Percentiles rank a stretch among this genome's conserved stretches.
Evolutionary conservation across 2,329 filamentous ascomycete genomes (phyloP).

Genomic region (Fusarium siculi): DNA sequence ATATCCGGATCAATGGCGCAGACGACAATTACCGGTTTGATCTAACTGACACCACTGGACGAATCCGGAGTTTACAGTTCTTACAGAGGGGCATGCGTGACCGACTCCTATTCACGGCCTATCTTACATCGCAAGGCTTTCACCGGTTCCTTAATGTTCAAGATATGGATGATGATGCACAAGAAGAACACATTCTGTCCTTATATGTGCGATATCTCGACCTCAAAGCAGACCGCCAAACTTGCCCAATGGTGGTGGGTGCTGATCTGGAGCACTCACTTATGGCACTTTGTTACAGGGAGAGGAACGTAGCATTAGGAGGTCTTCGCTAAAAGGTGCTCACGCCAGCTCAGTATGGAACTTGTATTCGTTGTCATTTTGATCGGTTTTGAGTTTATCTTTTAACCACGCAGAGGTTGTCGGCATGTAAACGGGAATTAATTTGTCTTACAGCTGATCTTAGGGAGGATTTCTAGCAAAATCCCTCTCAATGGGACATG

Average conservation of each 20-base stretch:
- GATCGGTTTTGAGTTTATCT: too few species aligned
- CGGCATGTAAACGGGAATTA: too few species aligned
- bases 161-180: background rate
- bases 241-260: background rate
- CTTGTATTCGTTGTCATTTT: too few species aligned
- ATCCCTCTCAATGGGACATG: too few species aligned
- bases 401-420: too few species aligned
- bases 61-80: too few species aligned
- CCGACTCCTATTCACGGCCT: background rate
- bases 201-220: background rate
- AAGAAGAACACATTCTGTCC: background rate
- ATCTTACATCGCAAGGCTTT: background rate
- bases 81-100: background rate
- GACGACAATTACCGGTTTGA: background rate
- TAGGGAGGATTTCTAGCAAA: too few species aligned
- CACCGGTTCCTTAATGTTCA: background rate
- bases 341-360: too few species aligned
- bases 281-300: background rate
- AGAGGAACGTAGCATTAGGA: background rate
- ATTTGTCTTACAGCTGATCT: too few species aligned
- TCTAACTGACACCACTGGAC: too few species aligned
- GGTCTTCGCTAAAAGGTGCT: background rate
- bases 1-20: rapidly evolving
- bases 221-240: background rate
- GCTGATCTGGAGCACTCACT: background rate